These are phyloP conservation scores for Sclerotiophoma versabilis DNA, from an alignment of 2,329 filamentous ascomycete genomes.

Conservation along the genomic window DNA sequence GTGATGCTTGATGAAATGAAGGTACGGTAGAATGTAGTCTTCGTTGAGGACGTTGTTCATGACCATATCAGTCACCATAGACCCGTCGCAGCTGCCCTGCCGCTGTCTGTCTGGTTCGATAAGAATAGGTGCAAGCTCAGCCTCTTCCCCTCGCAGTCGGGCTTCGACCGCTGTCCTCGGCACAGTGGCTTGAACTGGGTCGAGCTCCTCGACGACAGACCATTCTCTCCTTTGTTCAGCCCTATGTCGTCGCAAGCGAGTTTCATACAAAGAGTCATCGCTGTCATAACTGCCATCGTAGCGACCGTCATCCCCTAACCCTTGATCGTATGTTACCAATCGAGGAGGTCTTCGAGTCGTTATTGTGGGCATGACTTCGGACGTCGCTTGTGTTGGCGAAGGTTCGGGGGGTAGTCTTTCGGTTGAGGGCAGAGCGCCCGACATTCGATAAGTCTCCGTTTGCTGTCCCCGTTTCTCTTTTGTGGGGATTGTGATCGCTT, in stretches of 20 bases:
- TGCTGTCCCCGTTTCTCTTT: conserved; percentile 2
- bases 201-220: conserved; percentile 8
- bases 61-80: conserved; percentile 26
- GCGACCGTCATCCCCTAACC: background rate
- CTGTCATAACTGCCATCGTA: conserved; percentile 11
- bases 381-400: conserved; percentile 1
- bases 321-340: background rate
- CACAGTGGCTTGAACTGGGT: conserved; percentile 9
- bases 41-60: conserved; percentile 26
- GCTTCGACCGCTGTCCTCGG: conserved; percentile 22
- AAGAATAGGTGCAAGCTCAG: conserved; percentile 8
- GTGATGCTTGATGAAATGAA: conserved; percentile 36
- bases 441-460: conserved; percentile 5
- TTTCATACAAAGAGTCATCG: conserved; percentile 11
- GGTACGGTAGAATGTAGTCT: conserved; percentile 27
- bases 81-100: conserved; percentile 29
- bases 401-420: background rate
- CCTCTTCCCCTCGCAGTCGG: conserved; percentile 27
- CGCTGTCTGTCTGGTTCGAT: conserved; percentile 26
- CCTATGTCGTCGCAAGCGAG: conserved; percentile 2
- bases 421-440: conserved; percentile 2
- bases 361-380: background rate
- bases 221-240: conserved; percentile 7
- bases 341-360: background rate
- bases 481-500: background rate